Evolutionary conservation across 2,329 filamentous ascomycete species (phyloP), one percentile per base, ranked within the genome.

Genomic region (Verticillium albo-atrum): DNA sequence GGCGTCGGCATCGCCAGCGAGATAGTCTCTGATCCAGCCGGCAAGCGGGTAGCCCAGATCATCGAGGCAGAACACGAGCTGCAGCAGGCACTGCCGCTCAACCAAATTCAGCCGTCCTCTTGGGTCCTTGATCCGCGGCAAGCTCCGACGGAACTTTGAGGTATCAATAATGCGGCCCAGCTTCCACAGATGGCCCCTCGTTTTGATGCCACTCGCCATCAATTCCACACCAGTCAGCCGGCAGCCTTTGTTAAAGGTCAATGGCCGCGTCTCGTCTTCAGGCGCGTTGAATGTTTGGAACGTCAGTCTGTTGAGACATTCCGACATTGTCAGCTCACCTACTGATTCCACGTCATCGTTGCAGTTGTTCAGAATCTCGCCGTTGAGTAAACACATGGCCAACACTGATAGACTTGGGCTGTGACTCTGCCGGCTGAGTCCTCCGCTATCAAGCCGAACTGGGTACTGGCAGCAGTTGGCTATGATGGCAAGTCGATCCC

Each of bases 281-380:
- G 30, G 30, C 30, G 6, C 30, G 28, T 32, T 32, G 30, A 32
- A 32, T 5, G 30, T 12, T 32, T 5, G 30, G 30, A 32, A 32
- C 30, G 14, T 32, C 5, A 5, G 30, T 32, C 4, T 32, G 4
- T 5, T 52, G 47, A 52, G 47, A 52, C 14, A 14, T 14, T 7
- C 28, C 27, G 51, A 66, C 10, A 14, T 58, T 9, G 4, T 64
- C 53, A 17, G 53, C 53, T 6, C 34, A 5, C 3, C 47, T 50
- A 12, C 35, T 2, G 34, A 50, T 14, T 30, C 1, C 23, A 17
- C 0, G 50, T 28, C 25, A 14, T 63, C 54, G 14, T 63, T 58
- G 30, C 77, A 25, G 71, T 80, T 57, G 66, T 75, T 32, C 1
- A 74, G 61, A 17, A 74, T 68, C 57, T 72, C 69, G 4, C 71